These are phyloP conservation scores for Tubosaeta brunneosetosa DNA, from an alignment of 768 basidiomycete genomes.

Conservation along the genomic window DNA sequence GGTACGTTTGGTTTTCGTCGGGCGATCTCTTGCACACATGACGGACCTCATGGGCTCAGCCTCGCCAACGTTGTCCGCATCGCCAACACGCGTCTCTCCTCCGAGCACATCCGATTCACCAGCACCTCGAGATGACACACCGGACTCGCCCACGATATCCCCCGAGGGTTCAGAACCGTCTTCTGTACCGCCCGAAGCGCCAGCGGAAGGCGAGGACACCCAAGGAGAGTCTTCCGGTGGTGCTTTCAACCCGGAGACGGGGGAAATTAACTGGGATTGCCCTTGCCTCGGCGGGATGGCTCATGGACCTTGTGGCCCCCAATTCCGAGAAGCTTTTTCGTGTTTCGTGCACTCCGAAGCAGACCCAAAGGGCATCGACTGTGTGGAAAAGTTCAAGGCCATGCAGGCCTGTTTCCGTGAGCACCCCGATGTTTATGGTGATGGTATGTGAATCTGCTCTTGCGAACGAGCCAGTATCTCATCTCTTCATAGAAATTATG, in stretches of 20 bases:
- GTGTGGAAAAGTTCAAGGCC: slow-evolving; percentile 93
- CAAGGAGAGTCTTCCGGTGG: slow-evolving; percentile 34
- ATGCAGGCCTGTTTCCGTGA: slow-evolving; percentile 98
- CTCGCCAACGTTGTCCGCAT: slow-evolving; percentile 12
- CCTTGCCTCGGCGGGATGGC: slow-evolving; percentile 99
- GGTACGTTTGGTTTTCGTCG: slow-evolving; percentile 17
- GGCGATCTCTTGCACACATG: neutral
- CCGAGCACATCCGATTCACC: slow-evolving; percentile 17
- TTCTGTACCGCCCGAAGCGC: slow-evolving; percentile 1
- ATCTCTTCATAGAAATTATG: slow-evolving; percentile 52
- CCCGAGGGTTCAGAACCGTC: slow-evolving; percentile 8
- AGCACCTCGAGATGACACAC: slow-evolving; percentile 18
- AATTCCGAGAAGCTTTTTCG: slow-evolving; percentile 94
- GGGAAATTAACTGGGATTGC: slow-evolving; percentile 99
- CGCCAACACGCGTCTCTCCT: slow-evolving; percentile 1
- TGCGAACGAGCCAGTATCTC: slow-evolving; percentile 2
- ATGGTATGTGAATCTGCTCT: slow-evolving; percentile 53
- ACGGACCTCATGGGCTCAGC: slow-evolving; percentile 7
- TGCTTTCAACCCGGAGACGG: slow-evolving; percentile 94
- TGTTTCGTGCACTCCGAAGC: slow-evolving; percentile 93
- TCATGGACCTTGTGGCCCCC: slow-evolving; percentile 87
- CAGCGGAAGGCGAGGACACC: slow-evolving; percentile 20
- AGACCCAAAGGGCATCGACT: slow-evolving; percentile 97
- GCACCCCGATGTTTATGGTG: slow-evolving; percentile 93
- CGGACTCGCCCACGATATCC: slow-evolving; percentile 1